Evolutionary conservation across 108 stramenopile genomes (phyloP).

Genomic region (Skeletonema grethae): DNA sequence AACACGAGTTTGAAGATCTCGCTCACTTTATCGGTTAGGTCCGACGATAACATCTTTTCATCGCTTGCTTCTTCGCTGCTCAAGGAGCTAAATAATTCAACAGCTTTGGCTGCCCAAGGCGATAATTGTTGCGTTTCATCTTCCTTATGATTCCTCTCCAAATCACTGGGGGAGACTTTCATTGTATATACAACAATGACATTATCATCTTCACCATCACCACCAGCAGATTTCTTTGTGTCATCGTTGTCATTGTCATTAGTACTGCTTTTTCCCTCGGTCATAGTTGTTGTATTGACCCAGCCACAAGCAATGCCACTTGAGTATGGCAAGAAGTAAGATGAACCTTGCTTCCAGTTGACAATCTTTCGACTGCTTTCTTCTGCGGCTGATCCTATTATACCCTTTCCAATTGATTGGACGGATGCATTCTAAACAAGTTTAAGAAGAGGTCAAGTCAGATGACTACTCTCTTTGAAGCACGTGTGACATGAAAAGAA

Average conservation of each 20-base stretch:
- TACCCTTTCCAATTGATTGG: conserved; percentile 71
- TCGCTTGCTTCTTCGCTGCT: neutral
- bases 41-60: neutral
- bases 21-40: conserved; percentile 1
- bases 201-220: conserved; percentile 6
- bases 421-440: conserved; percentile 21
- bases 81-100: neutral
- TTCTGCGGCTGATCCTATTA: conserved; percentile 70
- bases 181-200: conserved; percentile 20
- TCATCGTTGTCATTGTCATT: neutral
- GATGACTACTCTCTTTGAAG: neutral
- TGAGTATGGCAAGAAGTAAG: conserved; percentile 50
- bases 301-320: conserved; percentile 76
- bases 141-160: neutral
- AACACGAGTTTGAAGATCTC: conserved; percentile 11
- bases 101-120: conserved; percentile 6
- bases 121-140: neutral
- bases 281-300: conserved; percentile 33
- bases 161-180: conserved; percentile 11
- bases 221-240: neutral
- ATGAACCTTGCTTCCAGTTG: conserved; percentile 55
- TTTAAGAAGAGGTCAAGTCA: neutral
- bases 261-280: neutral
- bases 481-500: neutral
- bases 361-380: conserved; percentile 47